Percentiles rank a stretch among this genome's conserved stretches.
phyloP scores from a whole-genome alignment of 441 rosid species.

The Gossypium lobatum region DNA sequence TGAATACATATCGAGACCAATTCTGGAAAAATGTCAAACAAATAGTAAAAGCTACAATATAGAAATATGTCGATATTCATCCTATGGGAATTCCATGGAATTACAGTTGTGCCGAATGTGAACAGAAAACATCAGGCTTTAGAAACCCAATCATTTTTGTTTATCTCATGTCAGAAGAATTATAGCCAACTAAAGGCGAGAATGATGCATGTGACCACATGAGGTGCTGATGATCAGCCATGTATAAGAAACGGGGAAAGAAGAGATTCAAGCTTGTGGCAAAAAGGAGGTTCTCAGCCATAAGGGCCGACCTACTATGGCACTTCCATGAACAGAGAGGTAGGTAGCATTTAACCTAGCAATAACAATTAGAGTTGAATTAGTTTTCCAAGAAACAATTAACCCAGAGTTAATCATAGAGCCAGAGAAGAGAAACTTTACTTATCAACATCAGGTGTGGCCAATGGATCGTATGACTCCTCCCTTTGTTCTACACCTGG shows the following conservation, averaged over 20 bases:
- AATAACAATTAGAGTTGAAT: constrained; percentile 14
- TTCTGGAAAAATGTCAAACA: background rate
- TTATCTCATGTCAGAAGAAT: background rate
- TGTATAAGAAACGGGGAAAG: background rate
- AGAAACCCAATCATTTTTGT: background rate
- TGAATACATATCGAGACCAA: background rate
- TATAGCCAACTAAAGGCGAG: background rate
- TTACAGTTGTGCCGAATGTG: background rate
- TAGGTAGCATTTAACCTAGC: constrained; percentile 79
- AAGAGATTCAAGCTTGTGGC: constrained; percentile 35
- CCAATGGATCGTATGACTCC: constrained; percentile 73
- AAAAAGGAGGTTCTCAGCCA: constrained; percentile 60
- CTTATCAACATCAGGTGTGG: constrained; percentile 87
- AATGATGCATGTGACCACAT: background rate
- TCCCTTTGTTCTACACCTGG: constrained; percentile 58
- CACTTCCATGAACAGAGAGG: constrained; percentile 69
- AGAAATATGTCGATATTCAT: background rate
- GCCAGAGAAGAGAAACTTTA: constrained; percentile 19
- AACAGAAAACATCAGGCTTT: background rate
- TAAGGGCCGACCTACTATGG: constrained; percentile 60
- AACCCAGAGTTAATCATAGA: background rate
- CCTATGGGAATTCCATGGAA: background rate
- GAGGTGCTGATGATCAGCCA: background rate
- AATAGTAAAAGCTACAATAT: background rate
- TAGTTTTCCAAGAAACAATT: constrained; percentile 14